Base-by-base conservation (phyloP, 1,284 basidiomycete species). In the Boletus semigastroideus region DNA sequence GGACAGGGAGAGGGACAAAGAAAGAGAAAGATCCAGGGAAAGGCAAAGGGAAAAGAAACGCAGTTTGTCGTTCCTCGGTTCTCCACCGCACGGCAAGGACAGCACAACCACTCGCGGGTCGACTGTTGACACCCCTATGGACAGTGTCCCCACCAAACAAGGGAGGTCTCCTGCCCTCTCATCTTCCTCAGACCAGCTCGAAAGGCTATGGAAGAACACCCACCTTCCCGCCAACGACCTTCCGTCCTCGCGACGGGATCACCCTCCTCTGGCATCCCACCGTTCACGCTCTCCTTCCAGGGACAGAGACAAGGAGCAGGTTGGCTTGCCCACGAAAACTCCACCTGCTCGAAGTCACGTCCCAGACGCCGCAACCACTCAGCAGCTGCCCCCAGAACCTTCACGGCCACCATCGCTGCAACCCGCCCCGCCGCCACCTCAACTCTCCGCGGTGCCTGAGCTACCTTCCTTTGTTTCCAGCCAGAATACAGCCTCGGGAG, bases 101-200 rank as follows among this genome's bases (percentile, higher is more conserved):
- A 65, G 62, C 39, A 42, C 45, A 16, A 46, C 46, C 13, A 48
- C 53, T 20, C 41, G 39, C 10, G 22, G 41, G 46, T 49, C 58
- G 28, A 55, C 54, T 8, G 36, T 60, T 10, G 65, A 62, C 33
- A 49, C 40, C 20, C 11, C 39, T 12, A 38, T 48, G 43, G 55
- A 54, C n/a, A 42, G 39, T 12, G 47, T 51, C 49, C 37, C 49
- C 27, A 38, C 48, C 9, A 66, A 51, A 36, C 50, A 52, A 40
- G 51, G 45, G 19, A 54, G 52, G 46, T 68, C 66, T 2, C 68
- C 68, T 22, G 54, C 57, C 27, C 45, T 54, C 33, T 71, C 66
- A 6, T 16, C 53, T 8, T 44, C 51, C 27, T 69, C 68, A 31
- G 66, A 69, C 50, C 48, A 58, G 13, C 55, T 62, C 8, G 67